Percentiles rank a stretch among this genome's conserved stretches.
Evolutionary conservation across 495 filamentous ascomycete genomes (phyloP).

Genomic region (Daldinia concentrica): DNA sequence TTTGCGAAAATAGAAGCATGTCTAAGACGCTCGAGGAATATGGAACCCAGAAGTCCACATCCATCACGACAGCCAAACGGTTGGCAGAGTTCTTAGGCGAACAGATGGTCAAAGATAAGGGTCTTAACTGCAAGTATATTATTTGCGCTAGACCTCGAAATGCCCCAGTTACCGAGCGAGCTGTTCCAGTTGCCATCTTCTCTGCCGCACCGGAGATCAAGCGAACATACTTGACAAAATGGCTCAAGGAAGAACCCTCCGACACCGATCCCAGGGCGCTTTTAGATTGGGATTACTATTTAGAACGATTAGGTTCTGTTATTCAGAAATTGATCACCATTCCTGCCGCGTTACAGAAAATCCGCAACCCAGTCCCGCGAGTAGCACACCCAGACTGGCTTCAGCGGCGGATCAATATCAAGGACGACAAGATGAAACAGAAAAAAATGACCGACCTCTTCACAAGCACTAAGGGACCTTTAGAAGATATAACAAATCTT

Average conservation of each 20-base stretch:
- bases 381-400: conserved; percentile 97
- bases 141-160: conserved; percentile 87
- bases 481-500: conserved; percentile 78
- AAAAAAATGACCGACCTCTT: conserved; percentile 98
- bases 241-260: conserved; percentile 91
- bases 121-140: conserved; percentile 98
- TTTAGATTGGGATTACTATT: conserved; percentile 97
- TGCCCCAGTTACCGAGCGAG: conserved; percentile 93
- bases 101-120: conserved; percentile 99
- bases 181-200: conserved; percentile 96
- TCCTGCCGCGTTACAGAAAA: conserved; percentile 92
- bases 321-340: conserved; percentile 99
- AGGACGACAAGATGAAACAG: conserved; percentile 97
- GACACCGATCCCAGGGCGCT: conserved; percentile 90
- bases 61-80: conserved; percentile 96
- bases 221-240: conserved; percentile 89
- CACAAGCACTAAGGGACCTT: conserved; percentile 67
- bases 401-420: conserved; percentile 88
- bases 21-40: conserved; percentile 96
- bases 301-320: conserved; percentile 92
- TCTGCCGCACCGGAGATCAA: conserved; percentile 90
- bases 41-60: conserved; percentile 92
- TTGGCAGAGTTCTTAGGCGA: conserved; percentile 96
- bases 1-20: conserved; percentile 99
- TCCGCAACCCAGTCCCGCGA: conserved; percentile 91